Conservation (phyloP, 257 asterid genomes). For the Forsythia viridissima region DNA sequence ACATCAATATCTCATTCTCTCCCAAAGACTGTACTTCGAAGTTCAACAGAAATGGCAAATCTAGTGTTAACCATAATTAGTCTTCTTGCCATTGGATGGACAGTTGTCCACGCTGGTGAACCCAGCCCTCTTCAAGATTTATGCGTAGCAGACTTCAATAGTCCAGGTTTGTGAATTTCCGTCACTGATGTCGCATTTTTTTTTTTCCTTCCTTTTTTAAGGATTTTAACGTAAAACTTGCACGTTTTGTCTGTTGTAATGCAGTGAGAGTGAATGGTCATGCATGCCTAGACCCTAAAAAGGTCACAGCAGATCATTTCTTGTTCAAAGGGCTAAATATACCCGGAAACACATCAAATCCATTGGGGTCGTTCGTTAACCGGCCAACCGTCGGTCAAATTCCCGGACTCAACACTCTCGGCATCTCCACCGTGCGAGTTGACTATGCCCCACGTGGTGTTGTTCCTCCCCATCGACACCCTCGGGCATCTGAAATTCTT, state of each 20-base stretch:
- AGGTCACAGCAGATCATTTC: slow-evolving; percentile 47
- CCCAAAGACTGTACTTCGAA: background rate
- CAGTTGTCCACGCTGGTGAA: slow-evolving; percentile 35
- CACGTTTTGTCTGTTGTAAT: background rate
- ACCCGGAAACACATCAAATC: slow-evolving; percentile 51
- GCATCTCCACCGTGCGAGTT: slow-evolving; percentile 51
- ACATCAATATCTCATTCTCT: background rate
- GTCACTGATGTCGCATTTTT: background rate
- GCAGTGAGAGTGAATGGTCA: slow-evolving; percentile 49
- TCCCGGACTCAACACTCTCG: slow-evolving; percentile 61
- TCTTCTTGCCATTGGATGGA: slow-evolving; percentile 21
- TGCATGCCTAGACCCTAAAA: slow-evolving; percentile 42
- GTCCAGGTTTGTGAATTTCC: slow-evolving; percentile 13
- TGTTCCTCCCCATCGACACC: slow-evolving; percentile 52
- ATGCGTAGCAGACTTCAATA: slow-evolving; percentile 48
- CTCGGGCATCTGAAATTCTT: slow-evolving; percentile 47
- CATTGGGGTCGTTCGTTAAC: slow-evolving; percentile 41
- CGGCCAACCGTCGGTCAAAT: slow-evolving; percentile 43
- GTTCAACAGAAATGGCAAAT: slow-evolving; percentile 23
- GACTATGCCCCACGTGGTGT: slow-evolving; percentile 48
- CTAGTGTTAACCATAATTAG: background rate
- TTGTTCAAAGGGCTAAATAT: slow-evolving; percentile 39
- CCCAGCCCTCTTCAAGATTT: slow-evolving; percentile 57
- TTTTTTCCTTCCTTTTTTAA: background rate
- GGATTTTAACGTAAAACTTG: background rate